Evolutionary conservation across 192 early-diverging fungal species (phyloP).

Genomic region (Paraglomus occultum): DNA sequence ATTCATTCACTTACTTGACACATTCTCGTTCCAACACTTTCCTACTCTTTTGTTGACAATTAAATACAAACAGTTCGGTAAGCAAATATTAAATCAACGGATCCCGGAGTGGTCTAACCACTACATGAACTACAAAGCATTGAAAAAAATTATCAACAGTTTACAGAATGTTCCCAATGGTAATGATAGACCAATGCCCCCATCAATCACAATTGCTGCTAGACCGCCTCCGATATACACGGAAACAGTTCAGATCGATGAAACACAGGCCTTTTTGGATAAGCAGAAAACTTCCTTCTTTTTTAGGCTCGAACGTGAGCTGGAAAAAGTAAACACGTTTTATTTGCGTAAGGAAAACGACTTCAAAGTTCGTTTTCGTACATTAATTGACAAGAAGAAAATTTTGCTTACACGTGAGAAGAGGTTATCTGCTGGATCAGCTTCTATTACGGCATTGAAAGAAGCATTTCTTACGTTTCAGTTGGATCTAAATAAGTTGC

Average conservation of each 20-base stretch:
- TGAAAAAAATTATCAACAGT: constrained; percentile 96
- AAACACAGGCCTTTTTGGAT: constrained; percentile 58
- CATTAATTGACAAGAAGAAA: constrained; percentile 78
- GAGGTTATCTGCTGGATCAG: constrained; percentile 45
- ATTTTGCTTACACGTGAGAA: constrained; percentile 53
- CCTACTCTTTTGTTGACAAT: neutral
- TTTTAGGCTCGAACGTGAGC: constrained; percentile 94
- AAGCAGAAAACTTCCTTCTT: constrained; percentile 96
- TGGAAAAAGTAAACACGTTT: constrained; percentile 97
- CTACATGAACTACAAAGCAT: constrained; percentile 96
- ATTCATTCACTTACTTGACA: too few species aligned
- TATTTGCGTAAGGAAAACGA: constrained; percentile 97
- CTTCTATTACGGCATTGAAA: constrained; percentile 70
- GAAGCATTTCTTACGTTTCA: constrained; percentile 93
- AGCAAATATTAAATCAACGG: constrained; percentile 92
- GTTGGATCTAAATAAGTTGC: constrained; percentile 92
- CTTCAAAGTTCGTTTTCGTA: constrained; percentile 82
- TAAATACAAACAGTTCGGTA: constrained; percentile 80
- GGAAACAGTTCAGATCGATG: constrained; percentile 42
- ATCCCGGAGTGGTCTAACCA: constrained; percentile 90
- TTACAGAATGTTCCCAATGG: constrained; percentile 32
- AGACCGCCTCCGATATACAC: constrained; percentile 41
- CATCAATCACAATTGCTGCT: constrained; percentile 41
- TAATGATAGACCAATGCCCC: constrained; percentile 16
- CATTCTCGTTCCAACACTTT: neutral